Evolutionary conservation across 768 basidiomycete genomes (phyloP).

Genomic region (Phylloporus scabripes): DNA sequence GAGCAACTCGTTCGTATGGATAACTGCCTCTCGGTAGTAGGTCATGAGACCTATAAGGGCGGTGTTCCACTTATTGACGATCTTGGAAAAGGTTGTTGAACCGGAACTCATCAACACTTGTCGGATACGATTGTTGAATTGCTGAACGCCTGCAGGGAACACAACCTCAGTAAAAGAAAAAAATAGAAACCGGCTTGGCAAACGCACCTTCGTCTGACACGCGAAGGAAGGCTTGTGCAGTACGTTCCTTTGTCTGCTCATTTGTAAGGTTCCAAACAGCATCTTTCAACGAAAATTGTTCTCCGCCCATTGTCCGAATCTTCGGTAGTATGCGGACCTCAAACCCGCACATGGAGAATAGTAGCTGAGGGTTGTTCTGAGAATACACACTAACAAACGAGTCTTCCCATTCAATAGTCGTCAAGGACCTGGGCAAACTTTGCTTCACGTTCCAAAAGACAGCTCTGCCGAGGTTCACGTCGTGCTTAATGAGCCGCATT

Average conservation of each 20-base stretch:
- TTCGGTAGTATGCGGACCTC: conserved; percentile 97
- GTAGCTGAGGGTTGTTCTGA: conserved; percentile 92
- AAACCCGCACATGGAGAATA: conserved; percentile 99
- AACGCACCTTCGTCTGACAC: conserved; percentile 95
- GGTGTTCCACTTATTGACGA: conserved; percentile 98
- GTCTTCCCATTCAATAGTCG: conserved; percentile 99
- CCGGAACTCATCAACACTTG: conserved; percentile 98
- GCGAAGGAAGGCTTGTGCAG: conserved; percentile 95
- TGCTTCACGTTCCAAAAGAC: conserved; percentile 99
- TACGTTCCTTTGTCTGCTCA: conserved; percentile 95
- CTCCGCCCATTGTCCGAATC: conserved; percentile 90
- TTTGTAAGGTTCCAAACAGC: conserved; percentile 97
- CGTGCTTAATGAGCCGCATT: conserved; percentile 98
- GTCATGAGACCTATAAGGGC: conserved; percentile 95
- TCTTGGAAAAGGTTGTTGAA: conserved; percentile 97
- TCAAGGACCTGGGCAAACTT: conserved; percentile 88
- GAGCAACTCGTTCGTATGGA: conserved; percentile 93
- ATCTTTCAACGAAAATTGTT: conserved; percentile 95
- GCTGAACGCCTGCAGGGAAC: conserved; percentile 63
- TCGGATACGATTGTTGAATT: conserved; percentile 96
- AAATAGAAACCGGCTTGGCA: too few relatives aligned
- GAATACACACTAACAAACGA: conserved; percentile 97
- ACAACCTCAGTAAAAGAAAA: not conserved
- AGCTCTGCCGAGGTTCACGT: conserved; percentile 95
- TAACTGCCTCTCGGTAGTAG: conserved; percentile 96